Percentiles rank a stretch among this genome's conserved stretches.
Evolutionary conservation across 1,284 basidiomycete species (phyloP).

Genomic region (Tilletiopsis washingtonensis): DNA sequence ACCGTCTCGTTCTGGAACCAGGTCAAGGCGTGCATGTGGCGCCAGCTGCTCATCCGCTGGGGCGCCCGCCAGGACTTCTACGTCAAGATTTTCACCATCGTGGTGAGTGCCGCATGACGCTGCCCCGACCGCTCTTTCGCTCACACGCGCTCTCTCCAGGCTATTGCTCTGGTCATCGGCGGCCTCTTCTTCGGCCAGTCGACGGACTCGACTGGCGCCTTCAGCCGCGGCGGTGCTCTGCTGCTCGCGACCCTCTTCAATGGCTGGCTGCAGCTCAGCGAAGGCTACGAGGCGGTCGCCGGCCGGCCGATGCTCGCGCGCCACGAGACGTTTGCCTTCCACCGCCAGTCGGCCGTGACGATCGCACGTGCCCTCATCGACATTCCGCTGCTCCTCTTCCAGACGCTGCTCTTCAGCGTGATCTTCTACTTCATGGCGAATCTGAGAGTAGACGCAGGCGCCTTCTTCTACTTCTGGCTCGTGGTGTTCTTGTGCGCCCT

Average conservation of each 20-base stretch:
- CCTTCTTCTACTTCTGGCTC: constrained; percentile 43
- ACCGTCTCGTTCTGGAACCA: constrained; percentile 31
- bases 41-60: constrained; percentile 33
- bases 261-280: constrained; percentile 47
- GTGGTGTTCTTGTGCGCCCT: constrained; percentile 27
- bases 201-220: constrained; percentile 17
- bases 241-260: constrained; percentile 41
- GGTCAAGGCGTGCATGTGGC: constrained; percentile 23
- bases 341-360: constrained; percentile 50
- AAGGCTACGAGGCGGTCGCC: constrained; percentile 60
- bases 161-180: constrained; percentile 27
- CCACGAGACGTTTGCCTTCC: constrained; percentile 51
- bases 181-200: constrained; percentile 33
- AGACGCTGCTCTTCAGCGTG: constrained; percentile 54
- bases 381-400: constrained; percentile 59
- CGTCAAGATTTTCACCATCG: constrained; percentile 31
- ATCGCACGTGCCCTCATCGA: constrained; percentile 65
- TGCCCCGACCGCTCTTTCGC: too few relatives aligned
- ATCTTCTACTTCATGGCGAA: constrained; percentile 63
- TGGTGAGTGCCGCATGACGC: too few relatives aligned
- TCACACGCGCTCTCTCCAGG: too few relatives aligned
- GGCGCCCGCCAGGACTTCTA: constrained; percentile 23
- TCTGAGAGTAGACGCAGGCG: constrained; percentile 52
- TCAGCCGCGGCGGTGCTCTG: constrained; percentile 30
- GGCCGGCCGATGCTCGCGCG: constrained; percentile 67